Evolutionary conservation across 2,329 filamentous ascomycete genomes (phyloP).

Genomic region (Colletotrichum navitas): DNA sequence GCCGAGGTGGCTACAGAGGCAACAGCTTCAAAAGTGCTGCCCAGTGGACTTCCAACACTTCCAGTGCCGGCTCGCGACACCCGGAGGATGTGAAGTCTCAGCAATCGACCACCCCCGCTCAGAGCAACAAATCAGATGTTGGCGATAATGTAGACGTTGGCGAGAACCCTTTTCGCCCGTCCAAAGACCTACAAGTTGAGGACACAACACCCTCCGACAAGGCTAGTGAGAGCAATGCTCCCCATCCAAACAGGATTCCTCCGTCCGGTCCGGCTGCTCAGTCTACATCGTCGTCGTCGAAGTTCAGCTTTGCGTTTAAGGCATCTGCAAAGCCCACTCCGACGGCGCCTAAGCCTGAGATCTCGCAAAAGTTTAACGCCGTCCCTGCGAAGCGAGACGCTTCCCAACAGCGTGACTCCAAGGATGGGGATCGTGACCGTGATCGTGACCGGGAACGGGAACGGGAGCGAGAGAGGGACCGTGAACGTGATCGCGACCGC

Average conservation of each 20-base stretch:
- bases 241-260: constrained; percentile 66
- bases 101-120: constrained; percentile 42
- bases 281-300: constrained; percentile 65
- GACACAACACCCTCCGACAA: constrained; percentile 61
- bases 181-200: constrained; percentile 75
- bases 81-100: constrained; percentile 51
- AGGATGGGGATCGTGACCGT: constrained; percentile 43
- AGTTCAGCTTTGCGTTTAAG: constrained; percentile 96
- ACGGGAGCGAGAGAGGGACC: constrained; percentile 47
- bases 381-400: constrained; percentile 63
- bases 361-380: constrained; percentile 77
- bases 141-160: constrained; percentile 61
- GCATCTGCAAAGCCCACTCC: constrained; percentile 71
- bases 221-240: constrained; percentile 63
- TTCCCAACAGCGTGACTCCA: constrained; percentile 50
- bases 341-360: constrained; percentile 72
- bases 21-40: constrained; percentile 71
- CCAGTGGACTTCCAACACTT: constrained; percentile 74
- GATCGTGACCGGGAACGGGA: constrained; percentile 48
- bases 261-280: constrained; percentile 67
- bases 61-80: constrained; percentile 58
- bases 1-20: constrained; percentile 67
- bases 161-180: constrained; percentile 72
- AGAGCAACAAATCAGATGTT: constrained; percentile 45
- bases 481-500: constrained; percentile 30